Base-by-base conservation (phyloP, 2,329 filamentous ascomycete genomes). In the Stemphylium lycopersici region DNA sequence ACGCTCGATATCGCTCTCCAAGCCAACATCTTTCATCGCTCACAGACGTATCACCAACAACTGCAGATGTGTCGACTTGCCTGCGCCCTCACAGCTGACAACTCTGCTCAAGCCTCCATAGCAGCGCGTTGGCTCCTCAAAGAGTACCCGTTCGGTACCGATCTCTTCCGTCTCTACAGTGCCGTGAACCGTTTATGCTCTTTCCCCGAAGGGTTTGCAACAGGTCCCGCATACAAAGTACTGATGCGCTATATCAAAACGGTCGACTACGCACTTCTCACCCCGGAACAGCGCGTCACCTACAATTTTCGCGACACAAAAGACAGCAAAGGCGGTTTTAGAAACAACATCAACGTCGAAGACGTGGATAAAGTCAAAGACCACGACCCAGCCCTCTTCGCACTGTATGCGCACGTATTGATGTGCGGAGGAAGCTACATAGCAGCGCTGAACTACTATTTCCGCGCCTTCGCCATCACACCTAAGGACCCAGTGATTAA, bases 201-300 rank as follows among this genome's bases (percentile, higher is more conserved):
- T 47, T 87, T 90, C 12, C 86, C 88, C 81, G 86, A 33, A 84
- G 87, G 26, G 80, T 96, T 93, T 74, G 88, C 88, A 46, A 88
- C 89, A 2, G 90, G 90, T 0, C 88, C 91, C 0, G 88, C 89
- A 16, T 92, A 96, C 74, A 98, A 98, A 73, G 96, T 90, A 70
- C 87, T 98, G 67, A 81, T 97, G 53, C 87, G 95, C 4, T 91
- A 96, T 76, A 90, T 99, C 76, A 96, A 96, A 74, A 86, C 87
- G 3, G 90, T 96, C 79, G 95, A 99, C 74, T 88, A 84, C 59
- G 78, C 80, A 4, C 80, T 90, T 3, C 79, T 88, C 2, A 78
- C 80, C 2, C 79, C 83, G 12, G 77, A 81, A 12, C 77, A 81
- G 22, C 79, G 82, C 12, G 64, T 78, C 1, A 70, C 62, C 42